Evolutionary conservation across 768 basidiomycete genomes (phyloP).

Genomic region (Boletales sp.): DNA sequence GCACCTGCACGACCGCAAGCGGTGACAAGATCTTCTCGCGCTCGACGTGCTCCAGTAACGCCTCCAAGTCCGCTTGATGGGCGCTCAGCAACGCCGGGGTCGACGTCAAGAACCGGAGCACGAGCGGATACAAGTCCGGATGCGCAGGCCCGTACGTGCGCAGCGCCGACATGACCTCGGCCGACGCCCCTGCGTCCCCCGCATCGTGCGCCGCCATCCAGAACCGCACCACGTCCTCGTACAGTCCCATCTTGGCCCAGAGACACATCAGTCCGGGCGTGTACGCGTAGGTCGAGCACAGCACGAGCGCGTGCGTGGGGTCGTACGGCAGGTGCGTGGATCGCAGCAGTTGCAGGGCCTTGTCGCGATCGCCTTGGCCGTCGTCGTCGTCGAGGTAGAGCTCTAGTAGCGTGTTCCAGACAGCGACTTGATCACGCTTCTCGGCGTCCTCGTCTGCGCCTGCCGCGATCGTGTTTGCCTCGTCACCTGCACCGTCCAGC

Average conservation of each 20-base stretch:
- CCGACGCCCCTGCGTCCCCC: too few relatives aligned
- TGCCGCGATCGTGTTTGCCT: slow-evolving; percentile 8
- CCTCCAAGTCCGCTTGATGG: slow-evolving; percentile 68
- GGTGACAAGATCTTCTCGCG: slow-evolving; percentile 82
- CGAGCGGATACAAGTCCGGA: slow-evolving; percentile 80
- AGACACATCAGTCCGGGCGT: too few relatives aligned
- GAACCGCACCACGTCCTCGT: too few relatives aligned
- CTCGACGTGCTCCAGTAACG: slow-evolving; percentile 76
- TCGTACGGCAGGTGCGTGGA: slow-evolving; percentile 73
- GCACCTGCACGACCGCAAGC: too few relatives aligned
- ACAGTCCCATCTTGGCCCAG: too few relatives aligned
- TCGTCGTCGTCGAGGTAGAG: slow-evolving; percentile 65
- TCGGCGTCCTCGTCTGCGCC: slow-evolving; percentile 47
- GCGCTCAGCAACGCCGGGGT: slow-evolving; percentile 66
- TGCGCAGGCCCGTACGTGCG: slow-evolving; percentile 73
- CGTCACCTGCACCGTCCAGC: slow-evolving; percentile 39
- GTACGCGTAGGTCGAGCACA: slow-evolving; percentile 17
- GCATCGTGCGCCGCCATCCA: too few relatives aligned
- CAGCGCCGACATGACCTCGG: slow-evolving; percentile 11
- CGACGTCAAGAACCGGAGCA: slow-evolving; percentile 84
- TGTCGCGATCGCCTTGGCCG: slow-evolving; percentile 33
- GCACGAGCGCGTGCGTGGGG: slow-evolving; percentile 65
- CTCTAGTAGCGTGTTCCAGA: slow-evolving; percentile 96
- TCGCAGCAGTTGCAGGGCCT: slow-evolving; percentile 70
- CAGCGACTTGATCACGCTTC: slow-evolving; percentile 68